A percentile compares a stretch with the other conserved stretches of the same genome.
Conservation (phyloP, 371 early-diverging fungal genomes). For the Mortierella sp. region DNA sequence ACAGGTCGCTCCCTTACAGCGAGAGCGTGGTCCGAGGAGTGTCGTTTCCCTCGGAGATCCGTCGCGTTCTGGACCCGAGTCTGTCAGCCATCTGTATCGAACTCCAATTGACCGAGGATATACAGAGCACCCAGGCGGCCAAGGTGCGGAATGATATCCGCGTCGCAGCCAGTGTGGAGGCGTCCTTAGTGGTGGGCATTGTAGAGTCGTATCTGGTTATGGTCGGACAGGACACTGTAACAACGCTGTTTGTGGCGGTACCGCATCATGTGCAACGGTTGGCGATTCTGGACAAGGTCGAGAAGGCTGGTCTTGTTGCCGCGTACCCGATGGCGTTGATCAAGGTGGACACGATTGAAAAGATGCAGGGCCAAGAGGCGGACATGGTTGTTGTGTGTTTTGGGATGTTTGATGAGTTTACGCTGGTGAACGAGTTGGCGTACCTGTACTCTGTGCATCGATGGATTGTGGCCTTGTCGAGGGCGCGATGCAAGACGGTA, state of each 20-base stretch:
- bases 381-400: conserved; percentile 71
- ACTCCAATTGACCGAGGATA: conserved; percentile 31
- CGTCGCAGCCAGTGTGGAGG: conserved; percentile 56
- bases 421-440: conserved; percentile 40
- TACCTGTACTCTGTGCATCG: conserved; percentile 68
- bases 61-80: conserved; percentile 58
- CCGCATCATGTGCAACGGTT: conserved; percentile 69
- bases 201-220: conserved; percentile 58
- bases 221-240: conserved; percentile 27
- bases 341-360: conserved; percentile 64
- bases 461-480: conserved; percentile 70
- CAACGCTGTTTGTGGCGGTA: conserved; percentile 63
- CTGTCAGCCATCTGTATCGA: conserved; percentile 62
- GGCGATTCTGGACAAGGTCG: conserved; percentile 47
- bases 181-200: conserved; percentile 58
- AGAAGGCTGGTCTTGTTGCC: conserved; percentile 23
- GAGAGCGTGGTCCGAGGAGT: conserved; percentile 28
- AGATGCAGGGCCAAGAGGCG: conserved; percentile 74
- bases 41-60: conserved; percentile 43
- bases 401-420: conserved; percentile 53
- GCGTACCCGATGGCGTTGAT: conserved; percentile 39
- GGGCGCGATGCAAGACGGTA: conserved; percentile 71
- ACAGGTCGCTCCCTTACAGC: conserved; percentile 41
- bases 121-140: not conserved
- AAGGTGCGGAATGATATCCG: conserved; percentile 29